Evolutionary conservation across 805 yeast species (phyloP), one percentile per base, ranked within the genome.

Genomic region (Metschnikowia gruessii): DNA sequence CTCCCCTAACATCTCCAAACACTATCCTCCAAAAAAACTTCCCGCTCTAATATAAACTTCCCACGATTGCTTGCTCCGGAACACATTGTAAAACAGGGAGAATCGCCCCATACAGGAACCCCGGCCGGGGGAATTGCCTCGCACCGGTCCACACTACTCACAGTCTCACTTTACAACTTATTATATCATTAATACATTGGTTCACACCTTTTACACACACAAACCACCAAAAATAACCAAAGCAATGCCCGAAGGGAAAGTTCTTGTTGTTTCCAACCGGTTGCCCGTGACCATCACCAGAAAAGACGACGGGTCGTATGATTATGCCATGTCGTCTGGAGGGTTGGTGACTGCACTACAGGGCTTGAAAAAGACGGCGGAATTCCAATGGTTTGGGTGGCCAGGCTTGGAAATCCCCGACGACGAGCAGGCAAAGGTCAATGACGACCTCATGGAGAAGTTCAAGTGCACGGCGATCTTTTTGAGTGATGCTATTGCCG

Each of bases 361-460:
- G 60, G 98, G 98, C 1, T 70, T 94, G 44, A 88, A 88, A 64
- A 86, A 87, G 60, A 69, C 83, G 2, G 81, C 88, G 9, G 83
- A 85, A 40, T 90, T 90, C 68, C 94, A 90, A 63, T 94, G 99
- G 99, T 83, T 87, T 59, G 99, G 99, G 13, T 94, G 99, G 99
- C 96, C 98, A 1, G 77, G 77, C 6, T 68, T 90, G 61, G 96
- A 90, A 56, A 77, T 94, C 4, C 95, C 95, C 1, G 87, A 76
- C 21, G 76, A 75, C 37, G 96, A 90, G 53, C 83, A 84, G 60
- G 79, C 68, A 0, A 70, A 71, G 46, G 95, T 94, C 45, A 81
- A 81, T 48, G 62, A 68, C 17, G 96, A 91, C 53, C 71, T 94
- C 48, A 74, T 76, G 63, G 79, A 78, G 29, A 82, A 88, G 62